Percentiles rank a stretch among this genome's conserved stretches.
phyloP scores from a whole-genome alignment of 371 early-diverging fungal species.

The Mortierella sp. region DNA sequence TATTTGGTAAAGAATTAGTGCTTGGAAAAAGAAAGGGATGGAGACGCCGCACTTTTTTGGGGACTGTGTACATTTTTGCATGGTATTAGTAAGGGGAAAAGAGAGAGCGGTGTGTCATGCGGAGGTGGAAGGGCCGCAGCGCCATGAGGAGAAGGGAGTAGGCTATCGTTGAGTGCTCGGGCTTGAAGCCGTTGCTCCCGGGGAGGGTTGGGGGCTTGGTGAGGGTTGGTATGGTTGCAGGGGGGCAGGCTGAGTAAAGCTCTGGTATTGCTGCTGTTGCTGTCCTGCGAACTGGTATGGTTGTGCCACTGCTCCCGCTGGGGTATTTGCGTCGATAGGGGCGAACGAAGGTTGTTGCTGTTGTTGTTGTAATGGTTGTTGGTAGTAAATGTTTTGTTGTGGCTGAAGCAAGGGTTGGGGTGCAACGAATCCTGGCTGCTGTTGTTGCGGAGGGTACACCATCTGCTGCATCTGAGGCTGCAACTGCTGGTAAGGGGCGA shows the following conservation, averaged over 20 bases:
- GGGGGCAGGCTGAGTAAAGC: background rate
- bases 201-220: background rate
- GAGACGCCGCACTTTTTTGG: conserved; percentile 7
- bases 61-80: background rate
- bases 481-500: background rate
- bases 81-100: background rate
- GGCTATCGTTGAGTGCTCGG: background rate
- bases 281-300: background rate
- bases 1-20: conserved; percentile 1
- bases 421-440: background rate
- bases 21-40: background rate
- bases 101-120: background rate
- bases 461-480: background rate
- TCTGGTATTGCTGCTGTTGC: conserved; percentile 3
- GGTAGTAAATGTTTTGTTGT: background rate
- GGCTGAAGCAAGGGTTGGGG: conserved; percentile 2
- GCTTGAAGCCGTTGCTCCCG: background rate
- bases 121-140: background rate
- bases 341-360: background rate
- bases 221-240: background rate
- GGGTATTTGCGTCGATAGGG: background rate
- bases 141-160: background rate
- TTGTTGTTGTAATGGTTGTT: background rate
- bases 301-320: background rate
- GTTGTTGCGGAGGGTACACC: background rate